These are phyloP conservation scores for Limonium bicolor DNA, from an alignment of 148 eudicot genomes.

Conservation along the genomic window DNA sequence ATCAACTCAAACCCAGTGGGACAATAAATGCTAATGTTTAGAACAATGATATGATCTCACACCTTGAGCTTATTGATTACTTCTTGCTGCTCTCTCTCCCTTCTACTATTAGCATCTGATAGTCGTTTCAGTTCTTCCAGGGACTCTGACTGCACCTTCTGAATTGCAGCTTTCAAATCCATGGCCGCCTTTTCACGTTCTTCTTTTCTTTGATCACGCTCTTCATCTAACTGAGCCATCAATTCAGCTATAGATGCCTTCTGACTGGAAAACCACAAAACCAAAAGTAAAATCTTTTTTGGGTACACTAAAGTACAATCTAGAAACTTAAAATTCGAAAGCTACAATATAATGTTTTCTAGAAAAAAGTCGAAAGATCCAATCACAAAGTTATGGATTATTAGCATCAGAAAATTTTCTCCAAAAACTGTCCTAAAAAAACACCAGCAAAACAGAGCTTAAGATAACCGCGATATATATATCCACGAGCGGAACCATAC, in stretches of 20 bases:
- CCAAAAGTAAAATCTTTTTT: constrained; percentile 3
- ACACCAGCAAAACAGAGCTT: too few species aligned
- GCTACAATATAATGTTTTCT: too few species aligned
- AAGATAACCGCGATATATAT: too few species aligned
- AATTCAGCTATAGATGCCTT: constrained; percentile 66
- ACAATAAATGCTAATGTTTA: constrained; percentile 2
- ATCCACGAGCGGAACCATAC: too few species aligned
- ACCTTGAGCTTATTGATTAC: constrained; percentile 89
- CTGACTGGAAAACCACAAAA: constrained; percentile 42
- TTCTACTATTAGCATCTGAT: constrained; percentile 43
- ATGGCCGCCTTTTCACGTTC: constrained; percentile 72
- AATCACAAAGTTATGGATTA: too few species aligned
- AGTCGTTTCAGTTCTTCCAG: constrained; percentile 67
- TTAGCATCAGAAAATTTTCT: too few species aligned
- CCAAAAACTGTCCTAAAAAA: too few species aligned
- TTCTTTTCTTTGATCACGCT: constrained; percentile 82
- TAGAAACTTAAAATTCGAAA: too few species aligned
- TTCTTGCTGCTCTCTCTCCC: constrained; percentile 86
- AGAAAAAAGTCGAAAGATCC: too few species aligned
- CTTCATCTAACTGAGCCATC: constrained; percentile 63
- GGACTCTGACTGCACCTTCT: constrained; percentile 68
- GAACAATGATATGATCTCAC: constrained; percentile 4
- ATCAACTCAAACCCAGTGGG: too few species aligned
- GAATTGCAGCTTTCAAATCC: constrained; percentile 52
- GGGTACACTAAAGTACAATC: too few species aligned